Evolutionary conservation across 768 basidiomycete genomes (phyloP), one percentile per base, ranked within the genome.

Genomic region (Lactarius akahatsu): DNA sequence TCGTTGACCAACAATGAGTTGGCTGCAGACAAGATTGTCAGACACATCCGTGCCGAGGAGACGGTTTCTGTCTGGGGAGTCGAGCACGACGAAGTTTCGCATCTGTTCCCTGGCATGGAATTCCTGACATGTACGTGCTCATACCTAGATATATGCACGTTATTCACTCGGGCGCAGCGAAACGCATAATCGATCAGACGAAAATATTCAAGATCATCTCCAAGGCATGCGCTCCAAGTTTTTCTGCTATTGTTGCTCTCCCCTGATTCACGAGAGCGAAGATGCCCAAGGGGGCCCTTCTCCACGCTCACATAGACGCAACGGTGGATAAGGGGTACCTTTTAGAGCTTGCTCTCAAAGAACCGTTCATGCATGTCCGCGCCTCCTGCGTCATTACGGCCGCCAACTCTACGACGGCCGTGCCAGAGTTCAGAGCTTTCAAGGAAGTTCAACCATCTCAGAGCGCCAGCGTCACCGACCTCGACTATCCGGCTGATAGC

Each of bases 271-370:
- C 28, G 43, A 15, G 15, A 15, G 13, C 47, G 5, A 32, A 89
- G 88, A 90, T 93, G 88, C 91, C 91, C 2, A 92, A 92, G 76
- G 91, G 91, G 47, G 89, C 82, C 0, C 79, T 92, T 4, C 78
- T 93, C 18, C 91, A 92, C 69, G 84, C 80, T 0, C 91, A 92
- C 72, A 78, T 92, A n/a, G 89, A 90, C 70, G 87, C 89, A n/a
- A 89, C 85, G 0, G 87, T 90, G 28, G 83, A 88, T 60, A 80
- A 80, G 0, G 72, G 77, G n/a, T 77, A 79, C 28, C 77, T 91
- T 6, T 77, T 89, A 16, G 73, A 79, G 18, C 76, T 87, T 11
- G 89, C 88, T 1, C 73, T 86, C 26, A 74, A 83, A 60, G 78
- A 91, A 36, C 80, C 84, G 3, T 80, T 81, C 9, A 77, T 92